Evolutionary conservation across 192 early-diverging fungal species (phyloP), one percentile per base, ranked within the genome.

Genomic region (Podila horticola): DNA sequence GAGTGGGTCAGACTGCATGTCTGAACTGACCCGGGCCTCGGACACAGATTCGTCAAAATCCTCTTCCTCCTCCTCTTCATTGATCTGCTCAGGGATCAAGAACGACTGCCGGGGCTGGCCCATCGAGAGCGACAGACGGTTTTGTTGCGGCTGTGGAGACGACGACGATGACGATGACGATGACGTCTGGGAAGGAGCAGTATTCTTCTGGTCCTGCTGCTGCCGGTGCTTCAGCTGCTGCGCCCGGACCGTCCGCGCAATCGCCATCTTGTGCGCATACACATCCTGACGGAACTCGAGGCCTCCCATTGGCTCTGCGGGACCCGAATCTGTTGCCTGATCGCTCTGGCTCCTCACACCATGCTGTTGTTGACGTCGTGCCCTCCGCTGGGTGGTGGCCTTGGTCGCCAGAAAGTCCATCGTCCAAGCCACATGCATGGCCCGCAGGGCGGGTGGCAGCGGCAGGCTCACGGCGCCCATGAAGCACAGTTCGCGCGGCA

Each of bases 371-470:
- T 81, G 77, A 11, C 58, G 30, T 13, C 58, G 66, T 29, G 64
- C 66, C 22, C 70, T 71, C 41, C 71, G 71, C 8, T 41, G 34
- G 10, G 77, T 63, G 20, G 70, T 68, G 2, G 51, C 57, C 24
- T 62, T 33, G 26, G 20, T 62, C 12, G 67, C 66, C 17, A 79
- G 34, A 62, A 79, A 79, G 52, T 72, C 70, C 69, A 79, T 79
- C 12, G 75, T 79, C 75, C 75, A 79, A 12, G 75, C 75, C 26
- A 79, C 50, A 30, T 79, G 75, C 75, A 79, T 79, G 20, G 70
- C 64, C 0, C 75, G 69, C 8, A 79, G 52, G 12, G 67, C 75
- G 0, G 75, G 70, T 7, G 75, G 69, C 33, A 79, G 28, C 1
- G 75, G 69, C 13, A 79, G 64, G 41, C 75, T 79, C 24, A 50